Percentiles rank a stretch among this genome's conserved stretches.
These are phyloP conservation scores for Neckera pumila DNA, from an alignment of 225 moss, liverwort and hornwort genomes.

Conservation along the genomic window DNA sequence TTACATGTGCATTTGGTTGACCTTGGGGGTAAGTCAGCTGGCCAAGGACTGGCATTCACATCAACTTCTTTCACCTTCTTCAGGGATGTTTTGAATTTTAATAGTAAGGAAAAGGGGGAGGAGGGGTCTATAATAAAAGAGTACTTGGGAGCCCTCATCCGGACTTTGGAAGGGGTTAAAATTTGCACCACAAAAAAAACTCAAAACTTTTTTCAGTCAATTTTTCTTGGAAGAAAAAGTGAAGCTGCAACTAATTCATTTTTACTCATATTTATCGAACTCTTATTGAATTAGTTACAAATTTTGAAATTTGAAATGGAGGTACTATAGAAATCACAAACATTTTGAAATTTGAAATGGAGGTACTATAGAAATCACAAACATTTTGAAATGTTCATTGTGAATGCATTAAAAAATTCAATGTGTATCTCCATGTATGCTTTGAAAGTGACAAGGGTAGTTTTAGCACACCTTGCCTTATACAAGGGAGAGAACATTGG, in stretches of 20 bases:
- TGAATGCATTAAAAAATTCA: not conserved
- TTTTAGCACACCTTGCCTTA: fast-evolving
- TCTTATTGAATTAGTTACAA: not conserved
- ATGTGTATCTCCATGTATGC: fast-evolving
- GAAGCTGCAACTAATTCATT: not conserved
- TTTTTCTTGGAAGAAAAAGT: not conserved
- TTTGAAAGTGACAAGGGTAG: too few relatives aligned
- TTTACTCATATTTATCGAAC: fast-evolving
- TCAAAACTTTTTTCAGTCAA: fast-evolving
- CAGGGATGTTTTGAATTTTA: not conserved
- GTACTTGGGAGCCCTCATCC: not conserved
- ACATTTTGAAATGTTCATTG: not conserved
- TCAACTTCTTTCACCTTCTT: not conserved
- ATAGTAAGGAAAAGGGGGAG: not conserved
- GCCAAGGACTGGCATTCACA: not conserved
- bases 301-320: not conserved
- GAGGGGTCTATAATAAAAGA: too few relatives aligned
- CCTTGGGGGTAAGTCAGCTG: not conserved
- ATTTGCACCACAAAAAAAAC: not conserved
- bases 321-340: fast-evolving
- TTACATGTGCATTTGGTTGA: not conserved
- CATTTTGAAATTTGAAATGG: not conserved
- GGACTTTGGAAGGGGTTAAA: not conserved
- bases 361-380: fast-evolving
- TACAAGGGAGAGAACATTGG: fast-evolving